Conservation (phyloP, 495 filamentous ascomycete species). For the Penicillium ochrochloron region DNA sequence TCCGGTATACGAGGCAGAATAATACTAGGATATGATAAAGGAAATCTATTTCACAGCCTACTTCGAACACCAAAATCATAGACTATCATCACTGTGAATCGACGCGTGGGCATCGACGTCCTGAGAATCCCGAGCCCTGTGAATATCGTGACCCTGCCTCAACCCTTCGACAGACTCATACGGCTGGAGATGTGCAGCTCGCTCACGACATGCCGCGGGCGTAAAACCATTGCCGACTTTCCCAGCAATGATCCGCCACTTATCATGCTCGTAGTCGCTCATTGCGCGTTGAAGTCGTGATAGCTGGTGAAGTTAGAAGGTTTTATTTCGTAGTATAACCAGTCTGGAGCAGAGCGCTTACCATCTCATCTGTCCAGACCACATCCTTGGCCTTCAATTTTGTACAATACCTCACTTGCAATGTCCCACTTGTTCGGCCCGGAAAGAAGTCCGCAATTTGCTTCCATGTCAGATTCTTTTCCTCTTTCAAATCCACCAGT, state of each 20-base stretch:
- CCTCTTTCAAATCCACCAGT: slow-evolving; percentile 87
- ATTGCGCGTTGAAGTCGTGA: slow-evolving; percentile 77
- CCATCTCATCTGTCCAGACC: slow-evolving; percentile 91
- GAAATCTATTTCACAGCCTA: neutral
- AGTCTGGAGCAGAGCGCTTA: slow-evolving; percentile 32
- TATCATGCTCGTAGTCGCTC: slow-evolving; percentile 86
- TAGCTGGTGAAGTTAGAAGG: slow-evolving; percentile 55
- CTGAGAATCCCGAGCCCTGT: neutral
- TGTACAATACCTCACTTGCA: slow-evolving; percentile 93
- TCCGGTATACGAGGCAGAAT: neutral
- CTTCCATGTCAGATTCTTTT: slow-evolving; percentile 91
- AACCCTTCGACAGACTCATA: neutral
- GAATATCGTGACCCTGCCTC: neutral
- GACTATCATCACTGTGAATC: neutral
- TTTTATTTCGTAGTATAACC: too few relatives aligned
- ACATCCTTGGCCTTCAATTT: slow-evolving; percentile 91
- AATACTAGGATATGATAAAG: neutral
- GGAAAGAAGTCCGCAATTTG: slow-evolving; percentile 96
- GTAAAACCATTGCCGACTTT: slow-evolving; percentile 88
- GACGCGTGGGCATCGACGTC: neutral
- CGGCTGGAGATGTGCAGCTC: slow-evolving; percentile 54
- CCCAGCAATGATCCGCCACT: slow-evolving; percentile 84
- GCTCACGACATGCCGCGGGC: slow-evolving; percentile 80
- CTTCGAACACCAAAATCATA: neutral
- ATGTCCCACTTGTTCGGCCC: slow-evolving; percentile 80